These are phyloP conservation scores for Leishmania lainsoni DNA, from an alignment of 208 protist species.

Conservation along the genomic window DNA sequence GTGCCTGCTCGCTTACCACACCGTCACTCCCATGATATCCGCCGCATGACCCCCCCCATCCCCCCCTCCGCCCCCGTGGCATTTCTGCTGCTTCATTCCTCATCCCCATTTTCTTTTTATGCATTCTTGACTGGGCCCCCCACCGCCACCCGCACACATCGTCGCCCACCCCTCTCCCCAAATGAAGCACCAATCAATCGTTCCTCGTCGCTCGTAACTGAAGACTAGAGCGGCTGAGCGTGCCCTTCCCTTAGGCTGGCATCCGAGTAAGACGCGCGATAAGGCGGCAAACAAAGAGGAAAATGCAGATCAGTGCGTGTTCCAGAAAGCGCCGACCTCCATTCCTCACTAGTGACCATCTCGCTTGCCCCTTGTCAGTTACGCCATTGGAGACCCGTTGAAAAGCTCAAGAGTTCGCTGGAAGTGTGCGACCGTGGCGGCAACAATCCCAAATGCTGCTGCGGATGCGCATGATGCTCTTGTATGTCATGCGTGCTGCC, in stretches of 20 bases:
- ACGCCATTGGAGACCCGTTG: slow-evolving; percentile 27
- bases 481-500: slow-evolving; percentile 3
- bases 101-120: background rate
- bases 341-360: background rate
- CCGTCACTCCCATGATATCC: background rate
- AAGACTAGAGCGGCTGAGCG: background rate
- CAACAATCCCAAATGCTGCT: slow-evolving; percentile 13
- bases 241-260: background rate
- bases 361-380: slow-evolving; percentile 11
- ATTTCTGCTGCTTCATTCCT: background rate
- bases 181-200: background rate
- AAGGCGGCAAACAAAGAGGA: background rate
- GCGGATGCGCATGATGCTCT: slow-evolving; percentile 7
- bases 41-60: background rate
- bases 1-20: background rate
- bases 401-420: slow-evolving; percentile 30
- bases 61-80: background rate
- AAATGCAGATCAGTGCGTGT: background rate
- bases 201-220: background rate
- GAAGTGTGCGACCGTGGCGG: slow-evolving; percentile 24
- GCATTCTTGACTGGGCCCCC: no score
- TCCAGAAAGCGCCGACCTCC: background rate
- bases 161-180: background rate
- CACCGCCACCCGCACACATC: background rate
- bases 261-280: background rate